These are phyloP conservation scores for Psilocybe mexicana DNA, from an alignment of 1,284 basidiomycete genomes.

Conservation along the genomic window DNA sequence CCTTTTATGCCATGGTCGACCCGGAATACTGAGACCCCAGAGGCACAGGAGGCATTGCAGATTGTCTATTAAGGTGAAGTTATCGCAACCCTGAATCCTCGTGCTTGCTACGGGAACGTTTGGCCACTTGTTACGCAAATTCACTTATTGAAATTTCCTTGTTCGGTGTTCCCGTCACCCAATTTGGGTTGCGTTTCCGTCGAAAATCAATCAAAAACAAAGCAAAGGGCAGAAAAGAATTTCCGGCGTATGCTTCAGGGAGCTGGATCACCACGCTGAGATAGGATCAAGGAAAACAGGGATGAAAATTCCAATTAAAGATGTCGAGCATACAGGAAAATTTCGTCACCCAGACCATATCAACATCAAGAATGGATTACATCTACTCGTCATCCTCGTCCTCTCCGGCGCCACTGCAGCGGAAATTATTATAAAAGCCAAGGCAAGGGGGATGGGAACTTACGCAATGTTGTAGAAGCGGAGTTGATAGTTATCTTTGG, in stretches of 20 bases:
- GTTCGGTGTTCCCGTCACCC: no score
- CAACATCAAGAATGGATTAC: background rate
- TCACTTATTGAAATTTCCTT: no score
- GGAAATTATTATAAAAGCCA: background rate
- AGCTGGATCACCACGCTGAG: background rate
- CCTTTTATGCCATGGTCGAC: background rate
- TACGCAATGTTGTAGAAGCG: conserved; percentile 95
- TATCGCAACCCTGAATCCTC: background rate
- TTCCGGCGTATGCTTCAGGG: background rate
- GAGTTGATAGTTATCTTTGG: conserved; percentile 89
- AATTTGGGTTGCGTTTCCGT: no score
- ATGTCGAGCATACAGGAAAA: background rate
- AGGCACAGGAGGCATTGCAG: background rate
- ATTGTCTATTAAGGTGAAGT: background rate
- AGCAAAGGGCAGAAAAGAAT: no score
- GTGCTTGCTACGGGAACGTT: background rate
- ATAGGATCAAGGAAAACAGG: background rate
- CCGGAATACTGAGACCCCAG: background rate
- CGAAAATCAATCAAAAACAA: no score
- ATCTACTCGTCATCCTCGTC: conserved; percentile 9
- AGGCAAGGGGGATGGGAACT: conserved; percentile 30
- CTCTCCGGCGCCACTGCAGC: conserved; percentile 2
- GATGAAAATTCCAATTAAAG: background rate
- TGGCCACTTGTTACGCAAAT: no score
- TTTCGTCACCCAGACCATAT: background rate